These are phyloP conservation scores for Tricharina praecox DNA, from an alignment of 495 filamentous ascomycete genomes.

Conservation along the genomic window DNA sequence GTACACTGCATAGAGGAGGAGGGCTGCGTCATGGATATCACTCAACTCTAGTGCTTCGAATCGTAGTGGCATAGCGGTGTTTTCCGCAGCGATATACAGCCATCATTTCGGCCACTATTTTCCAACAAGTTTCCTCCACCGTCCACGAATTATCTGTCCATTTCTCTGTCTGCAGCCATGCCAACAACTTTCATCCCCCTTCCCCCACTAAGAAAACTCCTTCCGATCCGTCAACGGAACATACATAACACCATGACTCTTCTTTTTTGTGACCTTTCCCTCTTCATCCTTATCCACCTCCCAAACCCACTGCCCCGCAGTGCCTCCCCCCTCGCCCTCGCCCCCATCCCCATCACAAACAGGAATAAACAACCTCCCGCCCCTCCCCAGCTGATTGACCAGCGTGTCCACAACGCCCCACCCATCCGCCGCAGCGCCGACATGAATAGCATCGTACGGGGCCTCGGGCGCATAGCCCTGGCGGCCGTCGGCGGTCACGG, in stretches of 20 bases:
- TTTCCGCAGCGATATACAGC: too few species aligned
- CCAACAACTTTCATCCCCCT: too few species aligned
- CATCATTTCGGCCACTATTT: too few species aligned
- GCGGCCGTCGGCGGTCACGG: conserved; percentile 68
- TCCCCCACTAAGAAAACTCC: conserved; percentile 1
- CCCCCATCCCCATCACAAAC: conserved; percentile 38
- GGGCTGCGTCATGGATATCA: too few species aligned
- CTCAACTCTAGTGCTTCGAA: too few species aligned
- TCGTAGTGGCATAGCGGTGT: too few species aligned
- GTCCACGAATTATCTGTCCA: too few species aligned
- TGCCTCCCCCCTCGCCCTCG: too few species aligned
- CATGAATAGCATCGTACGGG: conserved; percentile 77
- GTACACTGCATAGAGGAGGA: too few species aligned
- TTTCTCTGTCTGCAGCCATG: too few species aligned
- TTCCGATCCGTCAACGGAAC: conserved; percentile 79
- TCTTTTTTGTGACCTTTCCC: conserved; percentile 57
- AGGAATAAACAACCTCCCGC: conserved; percentile 75
- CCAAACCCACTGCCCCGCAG: conserved; percentile 92
- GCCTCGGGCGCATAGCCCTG: conserved; percentile 47
- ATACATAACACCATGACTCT: conserved; percentile 70
- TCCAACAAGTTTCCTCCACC: too few species aligned
- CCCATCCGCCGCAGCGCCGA: conserved; percentile 74
- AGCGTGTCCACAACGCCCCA: conserved; percentile 55
- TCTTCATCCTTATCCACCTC: conserved; percentile 72
- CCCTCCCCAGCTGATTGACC: conserved; percentile 59